Conservation (phyloP, 1,284 basidiomycete species). For the Pseudozyma flocculosa region DNA sequence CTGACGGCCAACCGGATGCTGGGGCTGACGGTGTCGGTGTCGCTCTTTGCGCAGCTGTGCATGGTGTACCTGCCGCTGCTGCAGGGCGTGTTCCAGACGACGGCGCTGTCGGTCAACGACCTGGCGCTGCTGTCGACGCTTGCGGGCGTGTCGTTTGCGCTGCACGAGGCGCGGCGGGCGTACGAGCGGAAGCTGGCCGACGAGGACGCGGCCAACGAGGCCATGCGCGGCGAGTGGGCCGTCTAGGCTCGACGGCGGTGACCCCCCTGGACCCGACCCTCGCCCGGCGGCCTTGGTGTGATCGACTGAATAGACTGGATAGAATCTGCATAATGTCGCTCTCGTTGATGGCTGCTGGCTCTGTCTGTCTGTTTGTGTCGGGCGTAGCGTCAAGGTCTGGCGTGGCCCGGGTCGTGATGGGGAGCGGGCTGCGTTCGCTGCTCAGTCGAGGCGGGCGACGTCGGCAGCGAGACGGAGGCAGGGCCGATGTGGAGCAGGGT, state of each 20-base stretch:
- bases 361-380: no score
- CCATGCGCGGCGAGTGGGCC: not conserved
- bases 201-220: conserved; percentile 14
- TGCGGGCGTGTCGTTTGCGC: conserved; percentile 68
- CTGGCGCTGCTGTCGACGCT: conserved; percentile 72
- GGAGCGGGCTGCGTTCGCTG: no score
- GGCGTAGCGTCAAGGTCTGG: no score
- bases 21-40: conserved; percentile 78
- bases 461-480: no score
- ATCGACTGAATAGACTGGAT: no score
- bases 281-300: no score
- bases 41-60: conserved; percentile 76
- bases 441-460: no score
- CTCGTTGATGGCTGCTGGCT: no score
- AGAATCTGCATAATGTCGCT: no score
- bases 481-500: no score
- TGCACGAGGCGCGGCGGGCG: conserved; percentile 78
- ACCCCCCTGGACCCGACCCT: no score
- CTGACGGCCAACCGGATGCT: conserved; percentile 75
- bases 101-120: conserved; percentile 71
- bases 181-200: conserved; percentile 64
- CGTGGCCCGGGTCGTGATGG: no score
- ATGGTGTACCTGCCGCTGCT: conserved; percentile 87
- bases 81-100: conserved; percentile 91
- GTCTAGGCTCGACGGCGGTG: not conserved